Evolutionary conservation across 495 filamentous ascomycete genomes (phyloP), one percentile per base, ranked within the genome.

Genomic region (Talaromyces wortmannii): DNA sequence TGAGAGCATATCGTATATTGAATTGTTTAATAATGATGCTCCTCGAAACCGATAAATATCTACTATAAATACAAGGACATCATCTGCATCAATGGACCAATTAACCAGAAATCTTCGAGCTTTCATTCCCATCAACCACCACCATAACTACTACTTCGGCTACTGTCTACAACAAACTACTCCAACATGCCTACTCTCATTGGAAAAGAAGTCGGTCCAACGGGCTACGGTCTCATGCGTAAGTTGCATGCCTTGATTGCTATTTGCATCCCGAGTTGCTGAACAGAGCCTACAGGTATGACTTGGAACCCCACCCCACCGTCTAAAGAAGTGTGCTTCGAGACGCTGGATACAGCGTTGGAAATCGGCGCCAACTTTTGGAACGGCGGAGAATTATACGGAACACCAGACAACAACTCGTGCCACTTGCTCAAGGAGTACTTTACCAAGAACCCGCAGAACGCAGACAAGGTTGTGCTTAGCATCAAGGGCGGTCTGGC

Each of bases 351-450:
- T 57, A 77, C 83, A 17, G 76, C 90, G 12, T 74, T 94, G 48
- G 63, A 72, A n/a, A 69, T 73, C 10, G 88, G 89, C 31, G 78
- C 77, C 68, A 87, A 83, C 68, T 83, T 89, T 68, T 92, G 88
- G 88, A 92, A 92, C 63, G 89, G 78, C 45, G 88, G 85, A 59
- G 86, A 91, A 59, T 78, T 95, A 62, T 95, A 95, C 69, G 90
- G 90, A 46, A 75, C 83, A 0, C 79, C 81, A 2, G 79, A 86
- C 23, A 74, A 76, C 74, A 90, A 92, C 75, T 80, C 76, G 3
- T 58, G 85, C 32, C 75, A 79, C 33, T 66, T 87, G 32, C 63
- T 87, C 45, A 69, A 78, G 48, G 68, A 75, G 42, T 88, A 87
- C 63, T 87, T 86, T 62, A 70, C 71, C 42, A 62, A 76, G 57